phyloP scores from a whole-genome alignment of 1,284 basidiomycete species.

The Clitocybe nebularis region DNA sequence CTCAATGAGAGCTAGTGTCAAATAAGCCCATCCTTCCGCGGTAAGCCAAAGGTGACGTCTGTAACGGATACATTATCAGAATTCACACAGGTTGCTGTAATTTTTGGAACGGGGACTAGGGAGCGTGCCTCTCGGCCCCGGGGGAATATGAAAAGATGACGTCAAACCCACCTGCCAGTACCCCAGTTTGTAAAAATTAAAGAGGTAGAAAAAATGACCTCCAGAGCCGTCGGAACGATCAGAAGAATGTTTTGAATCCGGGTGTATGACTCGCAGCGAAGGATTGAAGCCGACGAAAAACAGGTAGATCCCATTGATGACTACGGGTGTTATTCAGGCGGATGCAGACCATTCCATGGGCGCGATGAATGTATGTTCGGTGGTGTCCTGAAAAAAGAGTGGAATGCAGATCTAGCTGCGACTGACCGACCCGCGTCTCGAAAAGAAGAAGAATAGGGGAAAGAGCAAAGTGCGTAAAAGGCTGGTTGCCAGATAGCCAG shows the following conservation, averaged over 20 bases:
- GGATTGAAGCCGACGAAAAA: conserved; percentile 62
- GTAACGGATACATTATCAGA: conserved; percentile 5
- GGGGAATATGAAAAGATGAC: conserved; percentile 7
- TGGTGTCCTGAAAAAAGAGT: conserved; percentile 23
- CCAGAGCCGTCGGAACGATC: conserved; percentile 59
- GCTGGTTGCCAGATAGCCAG: neutral
- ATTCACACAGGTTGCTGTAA: too few relatives aligned
- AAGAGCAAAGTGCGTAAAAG: conserved; percentile 1
- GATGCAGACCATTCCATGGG: conserved; percentile 17
- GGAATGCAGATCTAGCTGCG: conserved; percentile 33
- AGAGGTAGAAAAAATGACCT: conserved; percentile 53
- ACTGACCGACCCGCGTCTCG: conserved; percentile 13
- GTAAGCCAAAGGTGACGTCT: conserved; percentile 58
- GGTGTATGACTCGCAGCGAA: conserved; percentile 63
- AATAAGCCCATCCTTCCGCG: conserved; percentile 58
- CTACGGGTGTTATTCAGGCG: conserved; percentile 6
- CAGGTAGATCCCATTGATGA: conserved; percentile 45
- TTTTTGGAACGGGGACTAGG: too few relatives aligned
- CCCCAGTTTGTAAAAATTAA: conserved; percentile 49
- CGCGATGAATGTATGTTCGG: conserved; percentile 1
- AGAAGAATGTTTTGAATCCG: conserved; percentile 44
- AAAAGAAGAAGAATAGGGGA: conserved; percentile 5
- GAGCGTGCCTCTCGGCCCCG: too few relatives aligned
- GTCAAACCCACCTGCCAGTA: conserved; percentile 47
- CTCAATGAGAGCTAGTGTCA: conserved; percentile 56